Base-by-base conservation (phyloP, 257 asterid genomes). In the Solanum clarkiae region DNA sequence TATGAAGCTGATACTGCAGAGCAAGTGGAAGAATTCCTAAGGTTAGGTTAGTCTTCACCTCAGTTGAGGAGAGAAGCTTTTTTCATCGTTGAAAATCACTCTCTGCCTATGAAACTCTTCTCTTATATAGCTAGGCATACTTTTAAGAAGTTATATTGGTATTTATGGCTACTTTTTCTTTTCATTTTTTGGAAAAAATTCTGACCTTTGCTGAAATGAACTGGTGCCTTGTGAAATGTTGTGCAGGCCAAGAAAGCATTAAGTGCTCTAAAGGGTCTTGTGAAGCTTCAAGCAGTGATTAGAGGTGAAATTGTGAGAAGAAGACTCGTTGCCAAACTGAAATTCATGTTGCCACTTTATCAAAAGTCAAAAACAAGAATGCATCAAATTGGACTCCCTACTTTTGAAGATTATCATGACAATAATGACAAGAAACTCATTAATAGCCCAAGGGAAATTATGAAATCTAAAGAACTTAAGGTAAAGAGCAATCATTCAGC, bases 271-370 rank as follows among this genome's bases (percentile, higher is more conserved):
- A 94, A 89, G 87, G 98, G 98, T 84, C 26, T 94, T 49, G 97
- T 95, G 88, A 92, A 89, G 85, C 93, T 95, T 88, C 98, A 94
- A 90, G 98, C 98, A 20, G 93, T 94, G 87, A 83, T 94, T 60
- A 91, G 98, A 44, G 98, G 97, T 10, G 96, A 94, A 90, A 90
- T 93, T 51, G 95, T 86, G 75, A 92, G 98, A 86, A 86, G 90
- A 15, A 84, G 86, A 29, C 83, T 92, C 51, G 69, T 72, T 49
- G 79, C 84, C 26, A 83, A 85, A 59, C 71, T 90, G 80, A 71
- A 87, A 53, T 56, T 84, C 56, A 63, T 85, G 84, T 68, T 69
- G 62, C 82, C 89, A 17, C 63, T 88, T 29, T 12, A 86, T 29
- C 49, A 86, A 9, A 88, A 89, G 80, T 18, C 88, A 32, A 81